These are phyloP conservation scores for Xerocomellus amylosporus DNA, from an alignment of 768 basidiomycete genomes.

Conservation along the genomic window DNA sequence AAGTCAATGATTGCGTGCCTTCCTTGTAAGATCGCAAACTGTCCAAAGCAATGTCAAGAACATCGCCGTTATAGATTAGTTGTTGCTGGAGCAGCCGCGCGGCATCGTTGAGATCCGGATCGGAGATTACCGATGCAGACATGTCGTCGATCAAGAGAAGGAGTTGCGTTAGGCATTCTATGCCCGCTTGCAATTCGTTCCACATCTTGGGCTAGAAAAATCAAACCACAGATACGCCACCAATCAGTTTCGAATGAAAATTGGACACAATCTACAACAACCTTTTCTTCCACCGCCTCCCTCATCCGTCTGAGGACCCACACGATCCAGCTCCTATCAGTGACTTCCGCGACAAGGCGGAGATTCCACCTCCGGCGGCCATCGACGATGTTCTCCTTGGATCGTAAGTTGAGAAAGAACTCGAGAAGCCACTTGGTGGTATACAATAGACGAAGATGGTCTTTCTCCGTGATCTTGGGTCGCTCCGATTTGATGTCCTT, in stretches of 20 bases:
- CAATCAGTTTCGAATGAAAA: conserved; percentile 5
- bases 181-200: conserved; percentile 91
- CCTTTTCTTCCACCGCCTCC: conserved; percentile 91
- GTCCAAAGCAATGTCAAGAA: conserved; percentile 83
- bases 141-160: conserved; percentile 86
- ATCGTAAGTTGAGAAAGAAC: conserved; percentile 66
- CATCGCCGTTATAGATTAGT: conserved; percentile 92
- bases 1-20: conserved; percentile 73
- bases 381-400: conserved; percentile 35
- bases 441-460: conserved; percentile 84
- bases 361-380: conserved; percentile 51
- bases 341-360: conserved; percentile 79
- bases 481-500: conserved; percentile 94
- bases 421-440: conserved; percentile 90
- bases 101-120: conserved; percentile 57
- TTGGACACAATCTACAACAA: conserved; percentile 15
- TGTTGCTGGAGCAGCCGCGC: conserved; percentile 84
- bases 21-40: conserved; percentile 76
- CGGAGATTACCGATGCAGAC: conserved; percentile 47
- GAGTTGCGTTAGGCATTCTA: conserved; percentile 92
- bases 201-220: conserved; percentile 78
- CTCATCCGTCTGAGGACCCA: conserved; percentile 92
- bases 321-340: conserved; percentile 81
- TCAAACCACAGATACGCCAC: conserved; percentile 7
- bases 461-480: conserved; percentile 90